Conservation (phyloP, 2,329 filamentous ascomycete genomes). For the Gremmenia infestans region DNA sequence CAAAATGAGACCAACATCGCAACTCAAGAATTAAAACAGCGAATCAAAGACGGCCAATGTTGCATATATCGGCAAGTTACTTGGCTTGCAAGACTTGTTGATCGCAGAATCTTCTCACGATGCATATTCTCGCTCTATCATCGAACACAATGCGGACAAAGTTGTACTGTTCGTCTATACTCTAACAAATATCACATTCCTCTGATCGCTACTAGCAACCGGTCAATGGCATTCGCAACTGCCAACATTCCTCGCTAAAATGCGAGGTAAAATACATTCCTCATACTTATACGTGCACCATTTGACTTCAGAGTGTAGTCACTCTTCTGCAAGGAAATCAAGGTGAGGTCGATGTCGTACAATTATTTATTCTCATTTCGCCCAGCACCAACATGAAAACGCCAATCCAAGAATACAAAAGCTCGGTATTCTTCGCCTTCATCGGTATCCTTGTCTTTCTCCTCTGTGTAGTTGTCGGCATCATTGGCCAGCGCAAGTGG, state of each 20-base stretch:
- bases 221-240: background rate
- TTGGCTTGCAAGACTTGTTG: too few relatives aligned
- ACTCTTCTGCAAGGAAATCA: too few relatives aligned
- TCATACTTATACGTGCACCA: background rate
- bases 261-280: background rate
- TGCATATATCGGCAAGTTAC: too few relatives aligned
- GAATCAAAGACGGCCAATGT: too few relatives aligned
- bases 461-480: background rate
- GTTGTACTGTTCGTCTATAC: background rate
- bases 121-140: too few relatives aligned
- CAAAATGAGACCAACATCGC: too few relatives aligned
- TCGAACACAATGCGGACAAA: too few relatives aligned
- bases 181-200: background rate
- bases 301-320: too few relatives aligned
- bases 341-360: background rate
- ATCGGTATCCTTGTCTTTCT: slow-evolving; percentile 6
- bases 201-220: background rate
- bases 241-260: background rate
- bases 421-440: slow-evolving; percentile 10
- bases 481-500: slow-evolving; percentile 5
- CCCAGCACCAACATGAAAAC: background rate
- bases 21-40: too few relatives aligned
- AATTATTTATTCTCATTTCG: background rate
- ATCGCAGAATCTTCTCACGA: background rate
- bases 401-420: slow-evolving; percentile 6